phyloP scores from a whole-genome alignment of 129 eudicot species.

The Kitagawia praeruptora region DNA sequence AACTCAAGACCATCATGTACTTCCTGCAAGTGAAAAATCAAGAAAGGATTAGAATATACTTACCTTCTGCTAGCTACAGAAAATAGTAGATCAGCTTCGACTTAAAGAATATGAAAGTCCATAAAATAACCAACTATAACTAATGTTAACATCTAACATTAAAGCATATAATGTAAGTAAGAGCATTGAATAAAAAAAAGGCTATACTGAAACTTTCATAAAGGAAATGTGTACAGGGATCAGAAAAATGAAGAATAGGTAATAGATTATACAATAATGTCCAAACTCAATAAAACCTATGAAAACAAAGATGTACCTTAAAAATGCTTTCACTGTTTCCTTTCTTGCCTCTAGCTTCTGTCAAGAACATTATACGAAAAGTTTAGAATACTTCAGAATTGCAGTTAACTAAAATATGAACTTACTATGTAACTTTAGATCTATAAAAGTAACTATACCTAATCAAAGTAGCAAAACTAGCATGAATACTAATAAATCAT shows the following conservation, averaged over 20 bases:
- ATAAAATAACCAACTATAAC: too few species aligned
- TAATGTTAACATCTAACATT: too few species aligned
- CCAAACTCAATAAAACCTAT: background rate
- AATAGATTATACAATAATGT: background rate
- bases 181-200: background rate
- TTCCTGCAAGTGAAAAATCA: too few species aligned
- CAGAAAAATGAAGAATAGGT: background rate
- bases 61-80: too few species aligned
- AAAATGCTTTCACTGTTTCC: slow-evolving; percentile 24
- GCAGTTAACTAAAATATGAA: background rate
- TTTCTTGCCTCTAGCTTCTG: slow-evolving; percentile 53
- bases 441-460: background rate
- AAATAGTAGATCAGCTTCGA: too few species aligned
- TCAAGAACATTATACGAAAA: slow-evolving; percentile 8
- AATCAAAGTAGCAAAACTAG: background rate
- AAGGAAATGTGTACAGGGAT: background rate
- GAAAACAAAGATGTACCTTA: slow-evolving; percentile 31
- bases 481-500: background rate
- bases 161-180: background rate
- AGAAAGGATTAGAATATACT: too few species aligned
- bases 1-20: too few species aligned
- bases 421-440: background rate
- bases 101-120: too few species aligned
- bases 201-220: too few species aligned
- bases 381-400: slow-evolving; percentile 2